Base-by-base conservation (phyloP, 202 grass and related monocot genomes). In the Zoysia matrella region DNA sequence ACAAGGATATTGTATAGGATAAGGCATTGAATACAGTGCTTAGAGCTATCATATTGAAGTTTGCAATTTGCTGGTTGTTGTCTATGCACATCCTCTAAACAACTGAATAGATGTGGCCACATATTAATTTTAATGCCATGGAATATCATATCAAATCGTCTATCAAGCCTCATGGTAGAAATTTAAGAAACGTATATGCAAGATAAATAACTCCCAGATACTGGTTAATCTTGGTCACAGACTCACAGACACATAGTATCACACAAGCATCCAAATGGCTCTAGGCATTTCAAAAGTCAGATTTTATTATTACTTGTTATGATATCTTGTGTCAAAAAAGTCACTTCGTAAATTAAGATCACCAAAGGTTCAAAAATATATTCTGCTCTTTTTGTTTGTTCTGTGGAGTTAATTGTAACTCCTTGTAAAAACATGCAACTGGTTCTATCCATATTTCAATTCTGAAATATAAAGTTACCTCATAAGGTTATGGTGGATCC, bases 401-500 rank as follows among this genome's bases (percentile, higher is more conserved):
- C 74, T 85, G 43, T 65, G 56, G 53, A 56, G 44, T 51, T 82
- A 83, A 75, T 67, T 46, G 45, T 52, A 65, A 47, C 39, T 86
- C 50, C 67, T 85, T 46, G 78, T n/a, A 39, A 54, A 72, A 74
- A 60, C 72, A 74, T 77, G 45, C 49, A 69, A 65, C 42, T 79
- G 15, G 36, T 55, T 11, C 60, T 78, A 81, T 81, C 18, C 52
- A 76, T 65, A 76, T 56, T 52, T 16, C 50, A 85, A 81, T 83
- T 22, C 75, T 84, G 67, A 69, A 54, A 52, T 74, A 22, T 12
- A 69, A 63, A 69, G 58, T 87, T 15, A 36, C 71, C 43, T 81
- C 79, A 52, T 73, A 87, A 98, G 95, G 92, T 95, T 67, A 95
- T 95, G 95, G 92, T 98, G 77, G 95, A 98, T 84, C 95, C 95